phyloP scores from a whole-genome alignment of 495 filamentous ascomycete species.

The Parathielavia appendiculata region DNA sequence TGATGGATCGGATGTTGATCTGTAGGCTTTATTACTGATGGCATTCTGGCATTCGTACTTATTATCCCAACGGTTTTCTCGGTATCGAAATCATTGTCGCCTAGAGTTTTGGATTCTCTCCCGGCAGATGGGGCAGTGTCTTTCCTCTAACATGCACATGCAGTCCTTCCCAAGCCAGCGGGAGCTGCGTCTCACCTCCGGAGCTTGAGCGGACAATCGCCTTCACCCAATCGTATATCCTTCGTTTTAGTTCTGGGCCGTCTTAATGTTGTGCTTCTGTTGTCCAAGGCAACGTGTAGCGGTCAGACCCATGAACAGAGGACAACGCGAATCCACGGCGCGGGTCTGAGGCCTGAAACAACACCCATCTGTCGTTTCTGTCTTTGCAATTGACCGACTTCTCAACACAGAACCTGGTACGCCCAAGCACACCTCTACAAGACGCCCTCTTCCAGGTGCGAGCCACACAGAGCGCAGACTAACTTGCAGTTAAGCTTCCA shows the following conservation, averaged over 20 bases:
- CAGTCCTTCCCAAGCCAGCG: conserved; percentile 1
- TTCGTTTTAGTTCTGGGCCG: not conserved
- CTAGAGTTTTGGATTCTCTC: not conserved
- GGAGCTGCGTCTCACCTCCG: conserved; percentile 5
- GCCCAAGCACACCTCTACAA: not conserved
- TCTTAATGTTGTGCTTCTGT: too few species aligned
- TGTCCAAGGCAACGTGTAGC: not conserved
- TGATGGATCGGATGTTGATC: not conserved
- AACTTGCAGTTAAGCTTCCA: not conserved
- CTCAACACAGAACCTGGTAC: not conserved
- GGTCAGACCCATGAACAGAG: not conserved
- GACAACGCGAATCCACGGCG: too few species aligned
- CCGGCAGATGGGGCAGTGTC: not conserved
- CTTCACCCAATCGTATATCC: not conserved
- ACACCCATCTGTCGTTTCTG: not conserved
- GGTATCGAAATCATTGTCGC: not conserved
- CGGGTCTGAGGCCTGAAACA: not conserved
- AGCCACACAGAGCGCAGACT: not conserved
- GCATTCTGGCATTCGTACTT: not conserved
- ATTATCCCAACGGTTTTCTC: not conserved
- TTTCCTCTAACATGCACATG: conserved; percentile 10
- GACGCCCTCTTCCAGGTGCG: not conserved
- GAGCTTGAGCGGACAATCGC: not conserved
- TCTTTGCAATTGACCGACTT: not conserved
- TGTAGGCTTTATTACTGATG: not conserved